A percentile compares a stretch with the other conserved stretches of the same genome.
These are phyloP conservation scores for Umbellularia californica DNA, from an alignment of 164 flowering plant species.

Conservation along the genomic window DNA sequence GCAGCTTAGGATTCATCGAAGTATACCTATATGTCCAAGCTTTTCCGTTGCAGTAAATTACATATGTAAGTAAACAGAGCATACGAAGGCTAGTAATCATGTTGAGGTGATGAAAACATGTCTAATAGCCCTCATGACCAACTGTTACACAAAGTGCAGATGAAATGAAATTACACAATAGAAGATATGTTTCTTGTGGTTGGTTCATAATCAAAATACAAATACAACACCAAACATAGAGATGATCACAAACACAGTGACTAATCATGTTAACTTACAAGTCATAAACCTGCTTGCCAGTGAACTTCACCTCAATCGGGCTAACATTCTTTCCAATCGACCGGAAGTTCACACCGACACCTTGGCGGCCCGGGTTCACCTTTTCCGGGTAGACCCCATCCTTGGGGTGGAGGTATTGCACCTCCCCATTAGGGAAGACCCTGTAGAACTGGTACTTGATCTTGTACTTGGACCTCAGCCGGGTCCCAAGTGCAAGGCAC, in stretches of 20 bases:
- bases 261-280: slow-evolving; percentile 27
- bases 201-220: slow-evolving; percentile 7
- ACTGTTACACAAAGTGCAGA: not conserved
- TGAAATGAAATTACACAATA: slow-evolving; percentile 1
- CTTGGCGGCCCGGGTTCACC: slow-evolving; percentile 88
- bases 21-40: too few relatives aligned
- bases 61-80: too few relatives aligned
- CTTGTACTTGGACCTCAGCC: slow-evolving; percentile 96
- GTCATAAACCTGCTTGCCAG: slow-evolving; percentile 84
- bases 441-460: slow-evolving; percentile 96
- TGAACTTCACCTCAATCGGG: slow-evolving; percentile 94
- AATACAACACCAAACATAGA: slow-evolving; percentile 6
- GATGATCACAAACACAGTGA: slow-evolving; percentile 8
- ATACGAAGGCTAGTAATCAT: too few relatives aligned
- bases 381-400: slow-evolving; percentile 99
- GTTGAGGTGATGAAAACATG: too few relatives aligned
- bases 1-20: too few relatives aligned
- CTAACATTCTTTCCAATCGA: slow-evolving; percentile 87
- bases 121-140: too few relatives aligned
- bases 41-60: too few relatives aligned
- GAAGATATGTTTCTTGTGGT: slow-evolving; percentile 1
- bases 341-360: slow-evolving; percentile 77
- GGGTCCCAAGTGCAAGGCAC: slow-evolving; percentile 92
- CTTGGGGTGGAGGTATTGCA: slow-evolving; percentile 93
- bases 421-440: slow-evolving; percentile 97